Percentiles rank a stretch among this genome's conserved stretches.
Evolutionary conservation across 345 rosid species (phyloP).

Genomic region (Carallia pectinifolia): DNA sequence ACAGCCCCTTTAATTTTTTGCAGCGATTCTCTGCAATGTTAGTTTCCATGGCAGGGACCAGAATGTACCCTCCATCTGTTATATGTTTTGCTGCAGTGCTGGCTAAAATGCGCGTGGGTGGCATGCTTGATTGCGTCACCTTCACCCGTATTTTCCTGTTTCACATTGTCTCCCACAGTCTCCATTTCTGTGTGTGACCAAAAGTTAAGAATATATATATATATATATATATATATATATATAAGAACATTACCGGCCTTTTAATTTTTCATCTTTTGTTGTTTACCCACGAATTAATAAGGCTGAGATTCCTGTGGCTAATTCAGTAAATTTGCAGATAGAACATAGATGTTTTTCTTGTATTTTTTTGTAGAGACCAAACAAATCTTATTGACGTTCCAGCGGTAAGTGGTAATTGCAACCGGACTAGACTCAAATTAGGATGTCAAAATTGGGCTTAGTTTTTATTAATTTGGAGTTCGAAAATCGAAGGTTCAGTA

Average conservation of each 20-base stretch:
- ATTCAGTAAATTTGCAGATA: too few species aligned
- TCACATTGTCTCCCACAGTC: neutral
- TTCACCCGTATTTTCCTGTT: slow-evolving; percentile 7
- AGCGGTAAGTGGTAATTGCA: too few species aligned
- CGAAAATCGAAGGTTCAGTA: too few species aligned
- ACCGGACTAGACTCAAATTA: too few species aligned
- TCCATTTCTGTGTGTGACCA: neutral
- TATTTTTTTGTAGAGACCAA: too few species aligned
- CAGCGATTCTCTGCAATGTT: neutral
- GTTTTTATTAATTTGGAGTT: too few species aligned
- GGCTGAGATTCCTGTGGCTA: too few species aligned
- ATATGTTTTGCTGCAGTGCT: neutral
- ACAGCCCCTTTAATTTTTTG: neutral
- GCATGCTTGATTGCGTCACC: slow-evolving; percentile 46
- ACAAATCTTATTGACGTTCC: too few species aligned
- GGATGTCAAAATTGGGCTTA: too few species aligned
- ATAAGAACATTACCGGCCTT: neutral
- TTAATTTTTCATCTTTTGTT: neutral
- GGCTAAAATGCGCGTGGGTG: slow-evolving; percentile 13
- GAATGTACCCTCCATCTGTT: neutral
- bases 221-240: too few species aligned
- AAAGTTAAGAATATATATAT: neutral
- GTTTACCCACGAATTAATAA: neutral
- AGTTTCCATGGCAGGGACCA: neutral
- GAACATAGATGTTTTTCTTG: too few species aligned